Conservation (phyloP, 2,329 filamentous ascomycete genomes). For the Colletotrichum somersetense region DNA sequence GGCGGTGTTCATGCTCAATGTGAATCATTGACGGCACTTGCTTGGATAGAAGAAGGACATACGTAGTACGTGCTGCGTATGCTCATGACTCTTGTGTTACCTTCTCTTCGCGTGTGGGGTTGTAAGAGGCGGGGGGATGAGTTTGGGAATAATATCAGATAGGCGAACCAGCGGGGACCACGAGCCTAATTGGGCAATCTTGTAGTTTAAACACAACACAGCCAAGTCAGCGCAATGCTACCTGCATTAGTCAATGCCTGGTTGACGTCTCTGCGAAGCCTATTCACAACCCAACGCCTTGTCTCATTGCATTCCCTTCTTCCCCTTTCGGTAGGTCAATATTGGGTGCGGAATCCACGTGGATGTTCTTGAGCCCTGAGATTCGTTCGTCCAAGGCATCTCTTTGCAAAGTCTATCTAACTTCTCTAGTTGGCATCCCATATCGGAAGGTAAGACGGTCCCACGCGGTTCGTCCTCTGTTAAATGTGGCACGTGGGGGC, state of each 20-base stretch:
- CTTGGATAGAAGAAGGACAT: too few relatives aligned
- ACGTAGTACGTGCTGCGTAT: not conserved
- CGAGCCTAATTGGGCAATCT: not conserved
- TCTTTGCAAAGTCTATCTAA: not conserved
- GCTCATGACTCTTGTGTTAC: not conserved
- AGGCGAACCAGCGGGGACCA: not conserved
- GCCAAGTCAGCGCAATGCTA: not conserved
- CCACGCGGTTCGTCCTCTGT: not conserved
- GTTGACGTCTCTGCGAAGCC: not conserved
- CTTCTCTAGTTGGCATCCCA: not conserved
- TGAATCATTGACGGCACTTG: too few relatives aligned
- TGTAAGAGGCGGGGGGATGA: not conserved
- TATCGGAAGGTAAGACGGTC: not conserved
- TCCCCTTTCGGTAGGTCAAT: not conserved
- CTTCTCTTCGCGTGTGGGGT: not conserved
- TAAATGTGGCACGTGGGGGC: not conserved
- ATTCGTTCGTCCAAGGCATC: slow-evolving; percentile 10
- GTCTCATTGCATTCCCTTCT: not conserved
- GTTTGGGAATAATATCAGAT: not conserved
- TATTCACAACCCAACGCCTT: not conserved
- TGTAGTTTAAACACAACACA: not conserved
- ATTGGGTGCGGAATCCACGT: slow-evolving; percentile 23
- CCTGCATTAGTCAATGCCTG: not conserved
- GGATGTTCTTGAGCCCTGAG: slow-evolving; percentile 12
- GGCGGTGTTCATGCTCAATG: too few relatives aligned